These are phyloP conservation scores for Trichosporon asahii DNA, from an alignment of 1,284 basidiomycete species.

Conservation along the genomic window DNA sequence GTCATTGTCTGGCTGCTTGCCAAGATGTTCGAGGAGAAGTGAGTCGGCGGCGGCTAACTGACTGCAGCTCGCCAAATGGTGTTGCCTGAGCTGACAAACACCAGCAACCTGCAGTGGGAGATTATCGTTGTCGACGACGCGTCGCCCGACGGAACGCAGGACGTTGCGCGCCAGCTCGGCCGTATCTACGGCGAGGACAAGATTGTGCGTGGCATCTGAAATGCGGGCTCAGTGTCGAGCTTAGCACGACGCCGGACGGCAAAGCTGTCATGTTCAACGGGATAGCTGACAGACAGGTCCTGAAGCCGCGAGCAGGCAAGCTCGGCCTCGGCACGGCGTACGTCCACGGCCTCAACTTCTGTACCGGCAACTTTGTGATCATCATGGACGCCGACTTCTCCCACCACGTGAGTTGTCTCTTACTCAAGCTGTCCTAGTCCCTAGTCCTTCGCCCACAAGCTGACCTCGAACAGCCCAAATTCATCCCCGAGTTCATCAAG, in stretches of 20 bases:
- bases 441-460: not conserved
- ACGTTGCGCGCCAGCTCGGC: conserved; percentile 74
- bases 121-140: conserved; percentile 87
- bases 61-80: not conserved
- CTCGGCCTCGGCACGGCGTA: conserved; percentile 90
- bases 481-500: conserved; percentile 83
- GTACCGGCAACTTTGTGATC: conserved; percentile 87
- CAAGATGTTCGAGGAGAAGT: conserved; percentile 71
- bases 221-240: not conserved
- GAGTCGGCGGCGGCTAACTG: conserved; percentile 36
- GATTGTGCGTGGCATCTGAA: conserved; percentile 59
- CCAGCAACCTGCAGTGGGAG: conserved; percentile 67
- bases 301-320: conserved; percentile 82
- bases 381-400: conserved; percentile 98
- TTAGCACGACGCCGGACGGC: not conserved
- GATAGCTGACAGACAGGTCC: conserved; percentile 55
- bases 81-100: not conserved
- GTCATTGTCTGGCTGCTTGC: conserved; percentile 79
- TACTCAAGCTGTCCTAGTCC: not conserved
- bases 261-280: not conserved
- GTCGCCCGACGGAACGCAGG: conserved; percentile 86
- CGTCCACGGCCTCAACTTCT: conserved; percentile 82
- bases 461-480: conserved; percentile 67
- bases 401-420: conserved; percentile 66
- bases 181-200: conserved; percentile 75